These are phyloP conservation scores for Saccharomycopsis oosterbeekiorum DNA, from an alignment of 805 yeast genomes.

Conservation along the genomic window DNA sequence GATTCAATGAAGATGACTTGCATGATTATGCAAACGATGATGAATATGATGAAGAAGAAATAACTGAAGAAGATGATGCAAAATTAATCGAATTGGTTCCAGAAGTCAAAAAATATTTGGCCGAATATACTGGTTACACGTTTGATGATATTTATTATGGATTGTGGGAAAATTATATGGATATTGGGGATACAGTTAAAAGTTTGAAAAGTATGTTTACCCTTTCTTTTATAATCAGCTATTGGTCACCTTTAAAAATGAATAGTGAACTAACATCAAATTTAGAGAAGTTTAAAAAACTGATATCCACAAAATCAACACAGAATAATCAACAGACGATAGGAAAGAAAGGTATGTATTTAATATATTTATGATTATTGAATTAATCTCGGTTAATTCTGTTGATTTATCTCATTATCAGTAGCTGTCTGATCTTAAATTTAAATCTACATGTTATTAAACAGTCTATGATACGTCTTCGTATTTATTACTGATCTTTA, in stretches of 20 bases:
- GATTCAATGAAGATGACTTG: slow-evolving; percentile 22
- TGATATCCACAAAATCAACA: not conserved
- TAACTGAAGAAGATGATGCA: slow-evolving; percentile 32
- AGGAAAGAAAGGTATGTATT: not conserved
- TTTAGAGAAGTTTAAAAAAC: slow-evolving; percentile 30
- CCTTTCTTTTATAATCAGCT: slow-evolving; percentile 9
- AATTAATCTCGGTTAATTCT: not conserved
- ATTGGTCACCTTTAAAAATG: not conserved
- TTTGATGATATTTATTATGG: slow-evolving; percentile 47
- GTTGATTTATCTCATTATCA: not conserved
- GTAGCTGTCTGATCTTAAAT: not conserved
- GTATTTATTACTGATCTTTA: not conserved
- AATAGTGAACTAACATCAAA: slow-evolving; percentile 34
- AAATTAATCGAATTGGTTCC: slow-evolving; percentile 37
- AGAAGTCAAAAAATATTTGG: slow-evolving; percentile 28
- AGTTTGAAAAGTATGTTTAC: slow-evolving; percentile 29
- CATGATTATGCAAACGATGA: slow-evolving; percentile 25
- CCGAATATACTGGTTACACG: slow-evolving; percentile 31
- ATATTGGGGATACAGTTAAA: slow-evolving; percentile 39
- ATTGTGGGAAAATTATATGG: slow-evolving; percentile 50
- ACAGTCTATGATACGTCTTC: not conserved
- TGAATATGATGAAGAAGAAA: slow-evolving; percentile 23
- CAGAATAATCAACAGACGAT: not conserved
- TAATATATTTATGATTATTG: not conserved
- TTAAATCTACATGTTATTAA: not conserved